Evolutionary conservation across 2,329 filamentous ascomycete genomes (phyloP), one percentile per base, ranked within the genome.

Genomic region (Phialemoniopsis sp.): DNA sequence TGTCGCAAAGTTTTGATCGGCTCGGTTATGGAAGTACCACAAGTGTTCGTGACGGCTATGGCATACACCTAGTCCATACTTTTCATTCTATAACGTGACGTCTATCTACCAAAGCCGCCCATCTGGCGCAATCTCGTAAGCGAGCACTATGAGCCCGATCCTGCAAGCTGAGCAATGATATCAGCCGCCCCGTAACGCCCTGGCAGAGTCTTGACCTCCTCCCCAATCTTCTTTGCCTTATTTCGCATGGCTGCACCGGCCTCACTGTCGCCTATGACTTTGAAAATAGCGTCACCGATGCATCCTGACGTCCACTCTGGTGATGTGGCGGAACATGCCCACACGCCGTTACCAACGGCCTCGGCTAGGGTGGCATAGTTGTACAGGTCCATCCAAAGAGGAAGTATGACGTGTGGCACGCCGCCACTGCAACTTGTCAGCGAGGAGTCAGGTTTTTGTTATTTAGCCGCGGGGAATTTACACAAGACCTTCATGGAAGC

Each of bases 381-480:
- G 39, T 69, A 70, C 0, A 63, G 58, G 37, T 73, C 70, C 1
- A 63, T 52, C 70, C 70, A 73, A 1, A 62, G 44, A 0, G 72
- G 69, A 2, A 75, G 54, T 5, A 73, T 45, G 6, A 73, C 46
- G 31, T 73, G 70, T 2, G 70, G 62, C 4, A 68, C 54, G 3
- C 68, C 68, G 10, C 60, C 56, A 5, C 69, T 69, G 26, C 8
- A n/a, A n/a, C n/a, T n/a, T n/a, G n/a, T n/a, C n/a, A n/a, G n/a
- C n/a, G n/a, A n/a, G n/a, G n/a, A n/a, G n/a, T n/a, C n/a, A n/a
- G n/a, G n/a, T n/a, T n/a, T n/a, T n/a, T n/a, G n/a, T n/a, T n/a
- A n/a, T n/a, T n/a, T n/a, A n/a, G n/a, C n/a, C n/a, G n/a, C n/a
- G 9, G 6, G 26, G 5, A 32, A 56, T 59, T 50, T 51, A 69